A percentile compares a stretch with the other conserved stretches of the same genome.
Evolutionary conservation across 306 rosid species (phyloP).

Genomic region (Quillaja saponaria): DNA sequence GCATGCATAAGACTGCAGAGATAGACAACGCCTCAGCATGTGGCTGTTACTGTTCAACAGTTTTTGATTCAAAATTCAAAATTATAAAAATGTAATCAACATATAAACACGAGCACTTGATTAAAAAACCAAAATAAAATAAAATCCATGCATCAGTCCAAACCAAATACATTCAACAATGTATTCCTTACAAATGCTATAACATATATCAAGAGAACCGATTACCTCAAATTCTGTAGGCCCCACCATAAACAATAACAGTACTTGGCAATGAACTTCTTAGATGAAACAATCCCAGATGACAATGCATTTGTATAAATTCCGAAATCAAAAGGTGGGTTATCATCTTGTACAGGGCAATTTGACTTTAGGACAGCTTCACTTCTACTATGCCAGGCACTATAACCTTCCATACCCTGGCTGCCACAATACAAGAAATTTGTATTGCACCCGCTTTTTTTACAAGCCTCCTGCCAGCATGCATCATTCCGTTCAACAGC

Average conservation of each 20-base stretch:
- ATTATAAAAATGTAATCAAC: constrained; percentile 12
- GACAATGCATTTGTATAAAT: constrained; percentile 68
- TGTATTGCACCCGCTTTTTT: constrained; percentile 32
- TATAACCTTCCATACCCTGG: constrained; percentile 33
- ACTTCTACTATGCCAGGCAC: constrained; percentile 43
- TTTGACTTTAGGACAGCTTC: constrained; percentile 20
- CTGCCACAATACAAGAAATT: constrained; percentile 72
- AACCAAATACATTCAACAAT: constrained; percentile 4
- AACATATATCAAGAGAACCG: constrained; percentile 14
- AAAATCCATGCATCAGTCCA: constrained; percentile 13
- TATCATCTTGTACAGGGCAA: constrained; percentile 43
- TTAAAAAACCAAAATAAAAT: no score
- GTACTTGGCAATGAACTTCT: constrained; percentile 66
- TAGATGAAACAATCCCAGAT: constrained; percentile 63
- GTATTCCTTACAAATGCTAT: constrained; percentile 7
- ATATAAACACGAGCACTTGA: constrained; percentile 9
- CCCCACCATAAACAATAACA: constrained; percentile 99
- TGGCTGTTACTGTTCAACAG: no score
- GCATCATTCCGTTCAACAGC: constrained; percentile 90
- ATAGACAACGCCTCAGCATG: no score
- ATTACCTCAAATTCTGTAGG: constrained; percentile 87
- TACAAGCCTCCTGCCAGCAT: constrained; percentile 84
- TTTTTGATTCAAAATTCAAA: no score
- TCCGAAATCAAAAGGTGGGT: constrained; percentile 69
- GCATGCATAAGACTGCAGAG: no score